phyloP scores from a whole-genome alignment of 108 stramenopile genomes.

The Licmophora abbreviata region DNA sequence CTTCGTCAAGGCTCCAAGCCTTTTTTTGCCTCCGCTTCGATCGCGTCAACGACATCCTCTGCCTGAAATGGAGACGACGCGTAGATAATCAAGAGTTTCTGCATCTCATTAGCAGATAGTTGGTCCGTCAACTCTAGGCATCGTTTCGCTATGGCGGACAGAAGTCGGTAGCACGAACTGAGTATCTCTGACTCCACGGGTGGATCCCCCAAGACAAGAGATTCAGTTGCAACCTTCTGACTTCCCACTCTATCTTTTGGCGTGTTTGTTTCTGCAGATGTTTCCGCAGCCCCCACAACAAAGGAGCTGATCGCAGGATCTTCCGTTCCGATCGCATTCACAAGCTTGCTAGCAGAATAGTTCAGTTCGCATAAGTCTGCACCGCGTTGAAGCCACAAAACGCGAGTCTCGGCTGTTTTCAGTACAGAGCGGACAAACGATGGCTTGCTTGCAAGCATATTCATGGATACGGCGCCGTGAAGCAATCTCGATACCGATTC shows the following conservation, averaged over 20 bases:
- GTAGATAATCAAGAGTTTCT: conserved; percentile 19
- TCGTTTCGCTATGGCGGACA: background rate
- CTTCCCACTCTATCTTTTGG: no score
- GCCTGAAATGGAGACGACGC: conserved; percentile 30
- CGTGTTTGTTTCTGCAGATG: no score
- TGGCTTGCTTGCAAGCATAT: background rate
- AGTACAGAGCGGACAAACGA: background rate
- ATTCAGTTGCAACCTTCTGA: no score
- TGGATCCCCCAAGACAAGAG: no score
- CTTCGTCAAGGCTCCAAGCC: no score
- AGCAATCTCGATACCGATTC: conserved; percentile 1
- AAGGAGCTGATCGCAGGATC: no score
- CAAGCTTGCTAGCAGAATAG: background rate
- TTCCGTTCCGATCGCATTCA: background rate
- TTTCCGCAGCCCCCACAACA: no score
- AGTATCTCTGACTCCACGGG: no score
- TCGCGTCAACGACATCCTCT: conserved; percentile 18
- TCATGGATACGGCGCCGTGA: background rate
- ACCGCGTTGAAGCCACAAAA: no score
- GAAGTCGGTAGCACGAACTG: background rate
- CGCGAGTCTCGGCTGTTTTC: background rate
- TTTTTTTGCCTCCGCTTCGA: conserved; percentile 11
- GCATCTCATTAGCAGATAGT: conserved; percentile 24
- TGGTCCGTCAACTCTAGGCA: conserved; percentile 3
- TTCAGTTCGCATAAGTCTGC: conserved; percentile 1